Conservation (phyloP, 2,329 filamentous ascomycete species). For the Aspergillus ruber region DNA sequence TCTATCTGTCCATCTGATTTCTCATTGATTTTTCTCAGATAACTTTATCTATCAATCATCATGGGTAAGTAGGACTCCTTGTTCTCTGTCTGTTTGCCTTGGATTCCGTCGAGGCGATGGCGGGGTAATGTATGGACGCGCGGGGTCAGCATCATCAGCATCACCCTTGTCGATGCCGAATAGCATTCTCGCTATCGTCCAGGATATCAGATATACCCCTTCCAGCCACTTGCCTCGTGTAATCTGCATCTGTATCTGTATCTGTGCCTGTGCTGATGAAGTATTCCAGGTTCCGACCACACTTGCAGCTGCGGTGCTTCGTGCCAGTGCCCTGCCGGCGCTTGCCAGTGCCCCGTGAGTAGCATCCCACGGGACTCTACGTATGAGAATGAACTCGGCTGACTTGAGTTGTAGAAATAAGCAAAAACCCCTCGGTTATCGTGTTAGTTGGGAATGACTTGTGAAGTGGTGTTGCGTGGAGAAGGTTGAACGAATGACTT, state of each 20-base stretch:
- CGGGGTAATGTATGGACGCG: constrained; percentile 7
- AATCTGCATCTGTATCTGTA: too few relatives aligned
- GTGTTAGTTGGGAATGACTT: too few relatives aligned
- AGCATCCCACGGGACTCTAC: background rate
- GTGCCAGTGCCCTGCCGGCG: constrained; percentile 36
- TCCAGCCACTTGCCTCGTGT: too few relatives aligned
- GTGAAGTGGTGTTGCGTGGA: too few relatives aligned
- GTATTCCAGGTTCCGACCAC: constrained; percentile 26
- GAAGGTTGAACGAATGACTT: too few relatives aligned
- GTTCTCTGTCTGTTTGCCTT: background rate
- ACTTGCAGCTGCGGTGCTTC: constrained; percentile 36
- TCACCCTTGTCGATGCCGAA: too few relatives aligned
- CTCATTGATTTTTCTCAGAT: background rate
- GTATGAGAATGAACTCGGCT: background rate
- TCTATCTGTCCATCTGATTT: constrained; percentile 1
- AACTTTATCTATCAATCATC: constrained; percentile 8
- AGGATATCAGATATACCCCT: too few relatives aligned
- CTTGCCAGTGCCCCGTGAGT: constrained; percentile 35
- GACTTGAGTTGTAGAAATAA: background rate
- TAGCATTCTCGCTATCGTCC: too few relatives aligned
- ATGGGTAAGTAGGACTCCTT: constrained; percentile 17
- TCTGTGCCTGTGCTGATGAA: too few relatives aligned
- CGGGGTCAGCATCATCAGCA: too few relatives aligned
- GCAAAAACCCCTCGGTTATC: too few relatives aligned
- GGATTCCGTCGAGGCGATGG: constrained; percentile 2